Evolutionary conservation across 192 early-diverging fungal species (phyloP).

Genomic region (Thamnidium elegans): DNA sequence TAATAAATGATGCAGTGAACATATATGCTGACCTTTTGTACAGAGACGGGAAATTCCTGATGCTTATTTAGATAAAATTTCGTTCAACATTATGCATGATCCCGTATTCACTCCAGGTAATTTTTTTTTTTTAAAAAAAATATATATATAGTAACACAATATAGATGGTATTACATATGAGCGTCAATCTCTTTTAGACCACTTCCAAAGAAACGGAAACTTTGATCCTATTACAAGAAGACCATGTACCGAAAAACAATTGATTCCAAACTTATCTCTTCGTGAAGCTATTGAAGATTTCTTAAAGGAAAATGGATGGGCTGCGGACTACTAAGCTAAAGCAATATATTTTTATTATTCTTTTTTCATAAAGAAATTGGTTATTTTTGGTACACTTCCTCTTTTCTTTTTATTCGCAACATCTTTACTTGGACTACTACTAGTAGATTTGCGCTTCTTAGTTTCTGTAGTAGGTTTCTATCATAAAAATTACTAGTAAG

Average conservation of each 20-base stretch:
- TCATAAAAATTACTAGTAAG: neutral
- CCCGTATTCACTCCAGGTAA: constrained; percentile 38
- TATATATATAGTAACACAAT: constrained; percentile 4
- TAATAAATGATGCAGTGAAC: neutral
- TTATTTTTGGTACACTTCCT: too few species aligned
- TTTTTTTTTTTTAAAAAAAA: too few species aligned
- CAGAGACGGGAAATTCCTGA: constrained; percentile 38
- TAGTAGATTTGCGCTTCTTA: neutral
- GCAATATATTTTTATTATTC: too few species aligned
- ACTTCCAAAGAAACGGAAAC: constrained; percentile 74
- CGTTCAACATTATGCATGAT: constrained; percentile 83
- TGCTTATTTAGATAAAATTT: constrained; percentile 52
- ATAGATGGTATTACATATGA: constrained; percentile 72
- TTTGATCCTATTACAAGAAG: constrained; percentile 78
- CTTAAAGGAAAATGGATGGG: constrained; percentile 61
- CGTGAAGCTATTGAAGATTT: constrained; percentile 65
- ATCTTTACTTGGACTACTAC: neutral
- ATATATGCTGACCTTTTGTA: neutral
- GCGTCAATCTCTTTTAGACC: constrained; percentile 66
- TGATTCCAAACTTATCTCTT: constrained; percentile 75
- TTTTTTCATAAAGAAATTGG: too few species aligned
- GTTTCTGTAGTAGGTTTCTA: neutral
- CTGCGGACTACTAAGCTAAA: constrained; percentile 32
- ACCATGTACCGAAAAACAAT: constrained; percentile 61
- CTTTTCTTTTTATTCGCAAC: neutral